These are phyloP conservation scores for Peltaster fructicola DNA, from an alignment of 2,329 filamentous ascomycete species.

Conservation along the genomic window DNA sequence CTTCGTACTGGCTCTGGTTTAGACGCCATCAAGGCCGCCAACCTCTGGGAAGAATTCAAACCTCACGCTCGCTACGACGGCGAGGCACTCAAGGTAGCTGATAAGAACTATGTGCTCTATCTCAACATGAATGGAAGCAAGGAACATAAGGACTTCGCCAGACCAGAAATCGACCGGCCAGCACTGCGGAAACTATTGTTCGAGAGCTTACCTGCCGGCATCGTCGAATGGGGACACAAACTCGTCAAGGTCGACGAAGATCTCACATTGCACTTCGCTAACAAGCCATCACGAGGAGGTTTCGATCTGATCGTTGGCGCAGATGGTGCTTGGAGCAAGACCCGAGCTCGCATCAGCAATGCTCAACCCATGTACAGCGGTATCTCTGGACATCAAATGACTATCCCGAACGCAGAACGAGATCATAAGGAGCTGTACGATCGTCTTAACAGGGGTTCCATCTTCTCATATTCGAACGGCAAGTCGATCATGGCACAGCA, in stretches of 20 bases:
- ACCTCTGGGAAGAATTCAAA: constrained; percentile 17
- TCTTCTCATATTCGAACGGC: constrained; percentile 16
- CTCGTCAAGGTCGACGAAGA: constrained; percentile 9
- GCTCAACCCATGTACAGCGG: constrained; percentile 19
- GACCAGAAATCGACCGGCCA: constrained; percentile 23
- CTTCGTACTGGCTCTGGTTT: constrained; percentile 19
- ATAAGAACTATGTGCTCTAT: constrained; percentile 21
- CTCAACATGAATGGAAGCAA: constrained; percentile 9
- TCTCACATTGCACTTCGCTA: constrained; percentile 15
- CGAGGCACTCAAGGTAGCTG: constrained; percentile 24
- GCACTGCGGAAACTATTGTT: constrained; percentile 18
- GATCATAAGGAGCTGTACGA: constrained; percentile 11
- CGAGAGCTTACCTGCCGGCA: constrained; percentile 12
- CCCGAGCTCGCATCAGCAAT: constrained; percentile 14
- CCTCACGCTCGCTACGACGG: constrained; percentile 24
- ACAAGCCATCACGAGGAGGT: constrained; percentile 13
- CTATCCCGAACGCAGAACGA: constrained; percentile 14
- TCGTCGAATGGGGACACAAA: constrained; percentile 18
- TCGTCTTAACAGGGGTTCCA: constrained; percentile 17
- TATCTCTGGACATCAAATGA: constrained; percentile 17
- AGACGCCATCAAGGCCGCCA: constrained; percentile 16
- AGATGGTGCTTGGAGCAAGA: constrained; percentile 27
- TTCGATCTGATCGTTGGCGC: constrained; percentile 28
- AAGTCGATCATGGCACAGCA: constrained; percentile 16
- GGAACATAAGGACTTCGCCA: constrained; percentile 11